phyloP scores from a whole-genome alignment of 2,329 filamentous ascomycete genomes.

The Cercospora brassicicola region DNA sequence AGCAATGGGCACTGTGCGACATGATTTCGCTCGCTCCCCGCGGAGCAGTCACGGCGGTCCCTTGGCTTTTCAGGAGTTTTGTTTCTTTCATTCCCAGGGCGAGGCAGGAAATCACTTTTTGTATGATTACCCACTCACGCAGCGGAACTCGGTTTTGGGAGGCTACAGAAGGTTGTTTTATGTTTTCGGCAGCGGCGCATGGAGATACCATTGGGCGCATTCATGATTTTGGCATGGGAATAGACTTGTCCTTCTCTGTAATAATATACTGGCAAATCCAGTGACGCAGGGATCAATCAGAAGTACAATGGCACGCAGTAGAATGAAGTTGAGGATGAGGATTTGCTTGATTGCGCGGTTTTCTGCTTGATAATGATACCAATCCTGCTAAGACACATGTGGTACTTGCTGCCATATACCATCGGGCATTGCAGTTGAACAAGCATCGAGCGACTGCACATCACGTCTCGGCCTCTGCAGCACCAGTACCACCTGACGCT shows the following conservation, averaged over 20 bases:
- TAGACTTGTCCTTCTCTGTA: not conserved
- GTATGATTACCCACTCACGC: not conserved
- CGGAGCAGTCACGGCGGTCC: not conserved
- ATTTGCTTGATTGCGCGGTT: not conserved
- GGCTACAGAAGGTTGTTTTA: not conserved
- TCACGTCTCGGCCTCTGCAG: not conserved
- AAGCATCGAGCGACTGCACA: not conserved
- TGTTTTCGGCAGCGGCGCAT: not conserved
- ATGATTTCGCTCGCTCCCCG: not conserved
- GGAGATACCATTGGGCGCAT: not conserved
- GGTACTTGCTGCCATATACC: not conserved
- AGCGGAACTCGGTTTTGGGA: not conserved
- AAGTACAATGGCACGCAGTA: not conserved
- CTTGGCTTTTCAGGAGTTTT: not conserved
- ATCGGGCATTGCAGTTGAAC: not conserved
- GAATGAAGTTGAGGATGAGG: not conserved
- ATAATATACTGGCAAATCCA: no score
- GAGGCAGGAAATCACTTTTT: not conserved
- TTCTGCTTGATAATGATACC: not conserved
- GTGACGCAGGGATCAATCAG: not conserved
- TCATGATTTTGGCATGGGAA: not conserved
- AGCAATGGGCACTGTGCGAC: not conserved
- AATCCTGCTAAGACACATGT: not conserved
- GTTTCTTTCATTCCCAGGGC: not conserved
- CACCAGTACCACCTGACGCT: not conserved